Base-by-base conservation (phyloP, 2,329 filamentous ascomycete species). In the Bipolaris sorokiniana region DNA sequence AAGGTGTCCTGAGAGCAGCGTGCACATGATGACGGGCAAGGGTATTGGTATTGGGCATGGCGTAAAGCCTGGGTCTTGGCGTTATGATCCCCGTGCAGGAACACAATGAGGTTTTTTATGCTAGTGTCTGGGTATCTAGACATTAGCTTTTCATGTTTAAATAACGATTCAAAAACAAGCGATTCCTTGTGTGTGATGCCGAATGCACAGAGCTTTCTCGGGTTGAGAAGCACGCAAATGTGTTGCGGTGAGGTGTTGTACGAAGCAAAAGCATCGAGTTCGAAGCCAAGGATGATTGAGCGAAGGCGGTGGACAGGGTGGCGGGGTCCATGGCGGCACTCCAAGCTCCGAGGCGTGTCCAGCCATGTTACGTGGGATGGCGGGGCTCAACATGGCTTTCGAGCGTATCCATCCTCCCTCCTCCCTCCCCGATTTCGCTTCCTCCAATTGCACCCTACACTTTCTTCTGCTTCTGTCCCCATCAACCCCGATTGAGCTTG, bases 11-110 rank as follows among this genome's bases (percentile, higher is more conserved):
- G 34, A 48, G 34, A 31, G 46, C n/a, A 26, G 34, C 18, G 70
- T 5, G 74, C 71, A 23, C 15, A 38, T 22, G 48, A 63, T 71
- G 56, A 62, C 68, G 23, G 72, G 70, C 42, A 70, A 70, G 18
- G 63, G 66, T 2, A 59, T 28, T 48, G 33, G 22, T 23, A 48
- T 38, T 38, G 46, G 34, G 37, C 28, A 31, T 26, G 40, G 37
- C 13, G 10, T 38, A 41, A 41, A 36, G 48, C 26, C n/a, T 6
- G 7, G 37, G 37, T 51, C 26, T 33, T 42, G 48, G 48, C 18
- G 37, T 51, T 51, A 51, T 51, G 48, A 51, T 51, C 42, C 48
- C 48, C 48, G 46, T 48, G 46, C 46, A 38, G 34, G 34, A 48
- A 48, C 46, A 48, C 46, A 48, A 34, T 28, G 23, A 42, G 31